Evolutionary conservation across 805 yeast genomes (phyloP), one percentile per base, ranked within the genome.

Genomic region (Yarrowia keelungensis): DNA sequence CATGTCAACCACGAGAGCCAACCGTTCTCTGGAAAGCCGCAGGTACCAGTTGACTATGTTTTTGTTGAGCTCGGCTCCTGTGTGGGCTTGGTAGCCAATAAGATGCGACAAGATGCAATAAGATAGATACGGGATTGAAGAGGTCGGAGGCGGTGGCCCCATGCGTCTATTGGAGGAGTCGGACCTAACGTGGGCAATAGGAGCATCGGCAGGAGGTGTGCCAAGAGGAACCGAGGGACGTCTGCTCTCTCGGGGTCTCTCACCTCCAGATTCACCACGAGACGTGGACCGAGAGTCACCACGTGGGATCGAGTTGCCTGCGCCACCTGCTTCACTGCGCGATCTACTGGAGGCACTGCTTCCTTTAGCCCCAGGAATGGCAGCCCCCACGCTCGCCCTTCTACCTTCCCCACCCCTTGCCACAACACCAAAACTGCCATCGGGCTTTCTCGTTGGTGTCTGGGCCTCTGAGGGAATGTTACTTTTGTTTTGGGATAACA

Each of bases 1-100:
- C 65, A 45, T 59, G 10, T 59, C 65, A 4, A 59, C 65, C 11
- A 59, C 42, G 8, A 59, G 65, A 12, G 42, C 12, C 19, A 59
- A 45, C 42, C 65, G 39, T 36, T 59, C 65, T 1, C 42, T 45
- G 51, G 65, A 59, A 16, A 43, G 19, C 1, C 65, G 26, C 65
- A 59, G 45, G 26, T 59, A 59, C 65, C 65, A 59, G 51, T 59
- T 59, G 35, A 59, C 65, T 9, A 59, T 41, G 65, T 59, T 59
- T n/a, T 59, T 59, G 65, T 59, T 59, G 65, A 59, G 65, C n/a
- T 32, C 65, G 4, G 65, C 41, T 5, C 65, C 65, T 3, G 65
- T 45, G 39, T 59, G 65, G 8, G 65, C 65, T 11, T 59, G 65
- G 43, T 59, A 59, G 9, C 65, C 65, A 5, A 59, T 59, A 2